Base-by-base conservation (phyloP, 73 alveolate genomes). In the Durusdinium trenchii region DNA sequence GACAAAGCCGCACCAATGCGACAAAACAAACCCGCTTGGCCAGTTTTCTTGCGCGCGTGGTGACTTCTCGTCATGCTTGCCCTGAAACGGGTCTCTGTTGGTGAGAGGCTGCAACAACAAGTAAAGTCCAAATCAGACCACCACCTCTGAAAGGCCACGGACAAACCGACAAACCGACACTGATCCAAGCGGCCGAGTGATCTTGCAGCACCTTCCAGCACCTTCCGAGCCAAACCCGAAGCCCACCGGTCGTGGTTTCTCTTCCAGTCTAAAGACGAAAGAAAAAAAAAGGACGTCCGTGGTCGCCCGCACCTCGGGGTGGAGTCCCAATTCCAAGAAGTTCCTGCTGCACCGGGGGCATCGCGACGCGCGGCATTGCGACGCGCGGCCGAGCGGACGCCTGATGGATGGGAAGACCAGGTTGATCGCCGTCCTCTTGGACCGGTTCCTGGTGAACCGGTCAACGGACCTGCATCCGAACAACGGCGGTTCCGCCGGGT, bases 261-360 rank as follows among this genome's bases (percentile, higher is more conserved):
- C n/a, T n/a, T n/a, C 45, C n/a, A 35, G 45, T 14, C 81, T 28
- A 2, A 4, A 67, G 23, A 69, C 2, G 46, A 16, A 3, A 38
- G 46, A 43, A 67, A 32, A 10, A 32, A 20, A 45, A 35, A 69
- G 46, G 26, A 16, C 26, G 45, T 32, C 82, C 82, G 46, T 54
- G 23, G n/a, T 28, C 45, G 89, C 67, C 45, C 67, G 47, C 64
- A 47, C 98, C 98, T 91, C 98, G 32, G 98, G 98, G 76, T 47
- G 47, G 60, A 91, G 45, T 42, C 98, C 98, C 61, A 91, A 89
- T 52, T 91, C 98, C 6, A 32, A 45, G 89, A 91, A 91, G 98
- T 38, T 91, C 98, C 98, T 91, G 86, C 43, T 7, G 43, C 7
- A 42, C 61, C 43, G 30, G 1, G 30, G n/a, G 30, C 73, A 60